Evolutionary conservation across 129 eudicot genomes (phyloP).

Genomic region (Erigeron canadensis): DNA sequence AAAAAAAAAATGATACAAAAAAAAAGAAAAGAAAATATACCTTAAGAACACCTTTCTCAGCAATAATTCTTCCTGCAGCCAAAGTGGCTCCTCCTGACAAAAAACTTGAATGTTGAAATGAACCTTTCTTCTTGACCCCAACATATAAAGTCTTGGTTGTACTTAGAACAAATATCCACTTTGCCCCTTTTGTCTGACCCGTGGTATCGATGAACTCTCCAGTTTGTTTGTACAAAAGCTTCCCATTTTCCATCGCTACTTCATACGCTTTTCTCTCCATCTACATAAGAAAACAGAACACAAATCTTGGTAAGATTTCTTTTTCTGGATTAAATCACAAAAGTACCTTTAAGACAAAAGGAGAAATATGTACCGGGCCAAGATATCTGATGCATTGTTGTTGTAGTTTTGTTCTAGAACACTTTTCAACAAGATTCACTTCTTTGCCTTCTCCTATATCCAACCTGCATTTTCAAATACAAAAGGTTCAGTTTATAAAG

Average conservation of each 20-base stretch:
- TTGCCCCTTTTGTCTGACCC: slow-evolving; percentile 51
- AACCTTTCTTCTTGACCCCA: slow-evolving; percentile 80
- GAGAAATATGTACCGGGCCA: slow-evolving; percentile 64
- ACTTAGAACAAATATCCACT: slow-evolving; percentile 97
- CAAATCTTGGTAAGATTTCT: slow-evolving; percentile 1
- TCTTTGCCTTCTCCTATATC: slow-evolving; percentile 98
- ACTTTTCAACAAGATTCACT: slow-evolving; percentile 69
- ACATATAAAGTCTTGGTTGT: slow-evolving; percentile 76
- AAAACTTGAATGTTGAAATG: slow-evolving; percentile 95
- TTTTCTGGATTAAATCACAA: background rate
- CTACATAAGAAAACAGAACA: slow-evolving; percentile 24
- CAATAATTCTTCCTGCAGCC: slow-evolving; percentile 90
- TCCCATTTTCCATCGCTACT: slow-evolving; percentile 67
- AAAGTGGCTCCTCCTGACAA: slow-evolving; percentile 92
- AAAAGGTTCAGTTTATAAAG: slow-evolving; percentile 4
- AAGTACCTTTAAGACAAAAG: background rate
- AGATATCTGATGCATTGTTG: slow-evolving; percentile 97
- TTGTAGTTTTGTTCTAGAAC: slow-evolving; percentile 76
- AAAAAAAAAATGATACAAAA: background rate
- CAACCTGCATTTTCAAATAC: slow-evolving; percentile 53
- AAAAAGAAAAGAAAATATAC: slow-evolving; percentile 18
- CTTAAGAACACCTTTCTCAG: slow-evolving; percentile 67
- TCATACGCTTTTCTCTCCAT: slow-evolving; percentile 81
- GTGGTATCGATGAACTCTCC: slow-evolving; percentile 59
- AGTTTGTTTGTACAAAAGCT: slow-evolving; percentile 52